Percentiles rank a stretch among this genome's conserved stretches.
phyloP scores from a whole-genome alignment of 2,329 filamentous ascomycete species.

The Neopestalotiopsis sp. region DNA sequence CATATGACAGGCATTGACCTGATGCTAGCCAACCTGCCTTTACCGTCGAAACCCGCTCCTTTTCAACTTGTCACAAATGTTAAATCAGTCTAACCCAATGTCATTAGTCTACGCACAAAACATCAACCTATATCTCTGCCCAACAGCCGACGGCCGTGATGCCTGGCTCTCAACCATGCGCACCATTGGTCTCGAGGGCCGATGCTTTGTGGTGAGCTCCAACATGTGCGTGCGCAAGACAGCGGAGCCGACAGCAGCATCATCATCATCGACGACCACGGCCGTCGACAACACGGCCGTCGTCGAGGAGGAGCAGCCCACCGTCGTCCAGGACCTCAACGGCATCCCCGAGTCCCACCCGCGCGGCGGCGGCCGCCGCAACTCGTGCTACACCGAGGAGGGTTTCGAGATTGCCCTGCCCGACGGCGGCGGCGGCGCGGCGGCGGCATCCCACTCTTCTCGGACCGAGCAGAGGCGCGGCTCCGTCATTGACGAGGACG shows the following conservation, averaged over 20 bases:
- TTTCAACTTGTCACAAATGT: neutral
- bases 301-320: neutral
- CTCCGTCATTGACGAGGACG: constrained; percentile 58
- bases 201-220: constrained; percentile 83
- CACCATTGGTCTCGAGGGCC: constrained; percentile 80
- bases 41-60: neutral
- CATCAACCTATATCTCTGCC: constrained; percentile 88
- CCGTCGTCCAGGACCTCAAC: neutral
- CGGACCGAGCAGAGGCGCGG: constrained; percentile 36
- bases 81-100: constrained; percentile 46
- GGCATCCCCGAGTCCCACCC: constrained; percentile 14
- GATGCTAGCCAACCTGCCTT: no score
- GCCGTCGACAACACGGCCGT: neutral
- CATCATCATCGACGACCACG: neutral
- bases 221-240: constrained; percentile 77
- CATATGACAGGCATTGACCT: neutral
- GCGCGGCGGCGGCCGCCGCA: constrained; percentile 32
- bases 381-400: constrained; percentile 51
- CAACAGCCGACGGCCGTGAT: constrained; percentile 84
- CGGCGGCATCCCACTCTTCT: constrained; percentile 19
- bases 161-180: constrained; percentile 85
- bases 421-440: constrained; percentile 23
- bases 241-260: constrained; percentile 48
- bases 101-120: constrained; percentile 80
- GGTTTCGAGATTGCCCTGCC: constrained; percentile 55